Conservation (phyloP, 768 basidiomycete genomes). For the Tulasnella sp. region DNA sequence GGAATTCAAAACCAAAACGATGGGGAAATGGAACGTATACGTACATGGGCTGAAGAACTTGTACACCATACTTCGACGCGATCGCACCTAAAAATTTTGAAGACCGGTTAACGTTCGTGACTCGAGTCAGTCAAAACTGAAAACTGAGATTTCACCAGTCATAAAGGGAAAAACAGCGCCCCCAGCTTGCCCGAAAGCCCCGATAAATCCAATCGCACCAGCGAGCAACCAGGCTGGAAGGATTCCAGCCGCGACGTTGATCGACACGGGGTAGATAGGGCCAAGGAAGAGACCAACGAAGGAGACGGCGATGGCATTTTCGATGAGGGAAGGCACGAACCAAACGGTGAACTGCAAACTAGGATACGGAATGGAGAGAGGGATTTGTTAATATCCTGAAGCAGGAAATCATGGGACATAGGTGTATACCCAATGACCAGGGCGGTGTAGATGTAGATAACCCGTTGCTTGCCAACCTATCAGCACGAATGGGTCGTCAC, state of each 20-base stretch:
- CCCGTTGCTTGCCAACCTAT: slow-evolving; percentile 21
- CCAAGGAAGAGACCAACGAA: slow-evolving; percentile 36
- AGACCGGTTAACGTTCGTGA: slow-evolving; percentile 34
- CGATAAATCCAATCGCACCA: slow-evolving; percentile 30
- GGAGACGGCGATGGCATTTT: slow-evolving; percentile 33
- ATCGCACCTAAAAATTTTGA: slow-evolving; percentile 33
- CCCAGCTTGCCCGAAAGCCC: slow-evolving; percentile 53
- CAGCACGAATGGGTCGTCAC: neutral
- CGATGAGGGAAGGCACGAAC: slow-evolving; percentile 31
- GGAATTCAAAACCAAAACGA: neutral
- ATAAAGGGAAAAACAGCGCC: slow-evolving; percentile 66
- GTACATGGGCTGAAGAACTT: slow-evolving; percentile 55
- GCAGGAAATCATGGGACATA: too few species aligned
- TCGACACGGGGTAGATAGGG: slow-evolving; percentile 29
- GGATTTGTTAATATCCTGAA: neutral
- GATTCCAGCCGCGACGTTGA: slow-evolving; percentile 9
- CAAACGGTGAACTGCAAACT: slow-evolving; percentile 33
- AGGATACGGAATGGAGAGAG: neutral
- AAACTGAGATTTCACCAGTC: slow-evolving; percentile 4
- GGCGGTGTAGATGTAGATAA: slow-evolving; percentile 23
- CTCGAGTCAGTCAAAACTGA: slow-evolving; percentile 29
- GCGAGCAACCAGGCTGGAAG: slow-evolving; percentile 4
- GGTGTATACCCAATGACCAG: slow-evolving; percentile 23
- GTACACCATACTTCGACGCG: slow-evolving; percentile 53
- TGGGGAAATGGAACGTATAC: slow-evolving; percentile 26